phyloP scores from a whole-genome alignment of 2,329 filamentous ascomycete species.

The Xylaria sp. region DNA sequence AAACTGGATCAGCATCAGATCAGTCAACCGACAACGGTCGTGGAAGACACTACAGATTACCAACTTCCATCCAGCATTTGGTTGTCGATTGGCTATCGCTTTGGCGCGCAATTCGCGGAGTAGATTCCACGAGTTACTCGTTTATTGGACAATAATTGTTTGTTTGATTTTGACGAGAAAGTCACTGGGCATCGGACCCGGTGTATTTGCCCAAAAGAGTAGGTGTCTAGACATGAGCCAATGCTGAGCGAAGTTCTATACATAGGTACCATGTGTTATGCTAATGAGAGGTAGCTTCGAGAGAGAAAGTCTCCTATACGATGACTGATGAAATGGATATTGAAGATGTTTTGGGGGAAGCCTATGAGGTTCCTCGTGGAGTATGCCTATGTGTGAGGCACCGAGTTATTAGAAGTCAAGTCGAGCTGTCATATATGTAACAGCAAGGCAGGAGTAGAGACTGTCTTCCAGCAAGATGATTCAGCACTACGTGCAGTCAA shows the following conservation, averaged over 20 bases:
- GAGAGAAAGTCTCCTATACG: background rate
- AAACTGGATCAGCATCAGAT: background rate
- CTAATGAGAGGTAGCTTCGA: background rate
- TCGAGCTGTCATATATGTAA: background rate
- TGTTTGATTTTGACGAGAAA: background rate
- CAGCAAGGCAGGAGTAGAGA: background rate
- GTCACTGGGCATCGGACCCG: slow-evolving; percentile 2
- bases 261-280: background rate
- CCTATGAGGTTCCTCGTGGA: background rate
- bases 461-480: background rate
- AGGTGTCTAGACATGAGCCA: slow-evolving; percentile 15
- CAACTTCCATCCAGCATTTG: background rate
- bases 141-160: slow-evolving; percentile 10
- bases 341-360: background rate
- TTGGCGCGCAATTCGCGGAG: slow-evolving; percentile 29
- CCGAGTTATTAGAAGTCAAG: background rate
- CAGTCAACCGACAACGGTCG: background rate
- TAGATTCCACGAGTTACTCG: background rate
- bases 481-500: background rate
- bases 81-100: slow-evolving; percentile 18
- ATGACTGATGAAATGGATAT: background rate
- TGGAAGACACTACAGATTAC: slow-evolving; percentile 12
- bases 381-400: too few species aligned
- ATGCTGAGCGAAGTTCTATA: background rate
- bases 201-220: slow-evolving; percentile 14